A percentile compares a stretch with the other conserved stretches of the same genome.
These are phyloP conservation scores for Pseudophaeomoniella oleicola DNA, from an alignment of 2,329 filamentous ascomycete genomes.

Conservation along the genomic window DNA sequence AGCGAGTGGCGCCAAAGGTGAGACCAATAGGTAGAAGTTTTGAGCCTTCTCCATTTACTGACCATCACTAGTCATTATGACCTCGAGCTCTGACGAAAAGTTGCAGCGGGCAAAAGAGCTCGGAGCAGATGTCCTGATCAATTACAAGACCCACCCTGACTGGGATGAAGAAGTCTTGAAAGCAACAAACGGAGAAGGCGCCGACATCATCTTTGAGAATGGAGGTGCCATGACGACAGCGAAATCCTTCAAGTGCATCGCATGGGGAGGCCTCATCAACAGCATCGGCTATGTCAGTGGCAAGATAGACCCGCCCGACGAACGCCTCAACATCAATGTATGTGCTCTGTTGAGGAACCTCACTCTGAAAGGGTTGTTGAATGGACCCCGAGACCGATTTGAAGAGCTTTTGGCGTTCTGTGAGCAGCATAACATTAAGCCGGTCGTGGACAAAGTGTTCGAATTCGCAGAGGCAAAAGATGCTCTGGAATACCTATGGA, in stretches of 20 bases:
- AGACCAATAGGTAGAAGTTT: no score
- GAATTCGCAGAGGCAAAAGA: conserved; percentile 26
- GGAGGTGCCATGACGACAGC: conserved; percentile 24
- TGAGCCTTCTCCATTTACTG: no score
- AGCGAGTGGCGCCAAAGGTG: conserved; percentile 15
- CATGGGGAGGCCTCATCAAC: conserved; percentile 27
- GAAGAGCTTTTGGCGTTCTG: conserved; percentile 22
- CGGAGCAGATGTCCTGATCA: conserved; percentile 14
- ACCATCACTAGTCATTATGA: conserved; percentile 18
- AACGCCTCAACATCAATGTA: conserved; percentile 23
- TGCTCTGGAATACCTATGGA: conserved; percentile 26
- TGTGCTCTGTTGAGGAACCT: conserved; percentile 34
- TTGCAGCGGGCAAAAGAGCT: conserved; percentile 14
- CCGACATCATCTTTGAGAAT: conserved; percentile 24
- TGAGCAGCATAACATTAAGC: conserved; percentile 17
- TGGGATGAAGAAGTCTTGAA: conserved; percentile 20
- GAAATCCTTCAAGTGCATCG: conserved; percentile 23
- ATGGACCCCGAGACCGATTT: conserved; percentile 44
- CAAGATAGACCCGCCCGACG: conserved; percentile 13
- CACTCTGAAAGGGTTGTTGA: conserved; percentile 44
- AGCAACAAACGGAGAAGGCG: conserved; percentile 18
- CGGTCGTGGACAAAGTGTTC: conserved; percentile 23
- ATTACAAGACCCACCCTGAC: conserved; percentile 15
- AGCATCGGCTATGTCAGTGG: conserved; percentile 27
- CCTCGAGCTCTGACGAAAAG: conserved; percentile 22